These are phyloP conservation scores for Brassica carinata DNA, from an alignment of 345 rosid genomes.

Conservation along the genomic window DNA sequence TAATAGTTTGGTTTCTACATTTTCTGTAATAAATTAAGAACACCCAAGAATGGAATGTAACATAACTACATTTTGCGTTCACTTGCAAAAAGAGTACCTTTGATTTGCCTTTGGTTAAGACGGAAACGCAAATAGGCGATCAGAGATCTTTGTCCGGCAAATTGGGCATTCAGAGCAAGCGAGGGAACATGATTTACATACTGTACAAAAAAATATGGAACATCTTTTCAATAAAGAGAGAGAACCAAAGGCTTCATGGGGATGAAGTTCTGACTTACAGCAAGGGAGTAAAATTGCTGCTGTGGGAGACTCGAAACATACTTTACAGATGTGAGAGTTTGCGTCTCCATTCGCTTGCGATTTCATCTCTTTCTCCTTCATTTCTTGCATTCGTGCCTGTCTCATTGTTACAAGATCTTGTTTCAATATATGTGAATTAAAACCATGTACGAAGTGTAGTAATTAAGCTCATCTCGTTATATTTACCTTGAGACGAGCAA, in stretches of 20 bases:
- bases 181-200: slow-evolving; percentile 97
- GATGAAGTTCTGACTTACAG: slow-evolving; percentile 55
- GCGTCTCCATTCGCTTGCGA: slow-evolving; percentile 70
- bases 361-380: slow-evolving; percentile 92
- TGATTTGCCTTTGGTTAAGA: slow-evolving; percentile 48
- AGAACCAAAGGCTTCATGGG: not conserved
- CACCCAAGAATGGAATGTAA: not conserved
- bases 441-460: not conserved
- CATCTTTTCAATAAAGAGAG: not conserved
- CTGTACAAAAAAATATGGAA: slow-evolving; percentile 29
- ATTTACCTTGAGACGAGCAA: slow-evolving; percentile 80
- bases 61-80: slow-evolving; percentile 2
- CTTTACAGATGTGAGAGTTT: slow-evolving; percentile 95
- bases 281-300: slow-evolving; percentile 98
- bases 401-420: slow-evolving; percentile 23
- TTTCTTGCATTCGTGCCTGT: slow-evolving; percentile 97
- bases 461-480: not conserved
- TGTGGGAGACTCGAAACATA: slow-evolving; percentile 91
- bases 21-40: slow-evolving; percentile 7
- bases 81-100: slow-evolving; percentile 16
- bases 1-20: not conserved
- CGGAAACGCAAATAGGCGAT: slow-evolving; percentile 93
- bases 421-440: not conserved
- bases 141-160: slow-evolving; percentile 91
- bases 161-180: slow-evolving; percentile 99